Evolutionary conservation across 805 yeast species (phyloP).

Genomic region (Tetrapisispora fleetii): DNA sequence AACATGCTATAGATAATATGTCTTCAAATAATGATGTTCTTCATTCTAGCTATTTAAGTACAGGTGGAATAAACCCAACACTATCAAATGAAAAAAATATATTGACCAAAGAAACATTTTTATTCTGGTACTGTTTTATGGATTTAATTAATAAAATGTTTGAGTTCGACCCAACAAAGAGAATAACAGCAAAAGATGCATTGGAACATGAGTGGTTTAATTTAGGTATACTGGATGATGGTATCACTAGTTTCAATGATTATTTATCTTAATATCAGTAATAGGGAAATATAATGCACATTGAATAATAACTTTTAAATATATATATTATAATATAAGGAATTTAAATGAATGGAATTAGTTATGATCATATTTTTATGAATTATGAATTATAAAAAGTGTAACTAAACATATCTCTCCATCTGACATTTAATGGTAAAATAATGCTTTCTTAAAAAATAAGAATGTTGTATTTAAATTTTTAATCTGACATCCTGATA

Average conservation of each 20-base stretch:
- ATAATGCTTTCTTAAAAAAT: too few species aligned
- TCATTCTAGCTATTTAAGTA: background rate
- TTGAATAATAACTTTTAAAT: background rate
- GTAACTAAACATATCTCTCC: too few species aligned
- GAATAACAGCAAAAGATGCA: slow-evolving; percentile 70
- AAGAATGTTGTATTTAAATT: too few species aligned
- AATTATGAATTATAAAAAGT: too few species aligned
- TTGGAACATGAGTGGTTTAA: slow-evolving; percentile 76
- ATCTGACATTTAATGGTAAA: too few species aligned
- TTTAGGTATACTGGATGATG: slow-evolving; percentile 50
- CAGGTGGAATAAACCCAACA: background rate
- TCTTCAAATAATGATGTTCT: background rate
- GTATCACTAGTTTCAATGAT: slow-evolving; percentile 27
- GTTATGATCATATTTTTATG: too few species aligned
- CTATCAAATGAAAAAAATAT: background rate
- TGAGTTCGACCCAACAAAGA: slow-evolving; percentile 58
- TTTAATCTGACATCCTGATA: too few species aligned
- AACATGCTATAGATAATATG: background rate
- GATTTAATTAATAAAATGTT: slow-evolving; percentile 60
- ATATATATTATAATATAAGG: background rate
- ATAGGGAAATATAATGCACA: background rate
- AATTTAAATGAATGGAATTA: too few species aligned
- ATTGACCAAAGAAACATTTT: slow-evolving; percentile 48
- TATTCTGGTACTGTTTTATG: slow-evolving; percentile 75
- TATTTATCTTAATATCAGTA: background rate